phyloP scores from a whole-genome alignment of 2,329 filamentous ascomycete species.

The Thelonectria discophora region DNA sequence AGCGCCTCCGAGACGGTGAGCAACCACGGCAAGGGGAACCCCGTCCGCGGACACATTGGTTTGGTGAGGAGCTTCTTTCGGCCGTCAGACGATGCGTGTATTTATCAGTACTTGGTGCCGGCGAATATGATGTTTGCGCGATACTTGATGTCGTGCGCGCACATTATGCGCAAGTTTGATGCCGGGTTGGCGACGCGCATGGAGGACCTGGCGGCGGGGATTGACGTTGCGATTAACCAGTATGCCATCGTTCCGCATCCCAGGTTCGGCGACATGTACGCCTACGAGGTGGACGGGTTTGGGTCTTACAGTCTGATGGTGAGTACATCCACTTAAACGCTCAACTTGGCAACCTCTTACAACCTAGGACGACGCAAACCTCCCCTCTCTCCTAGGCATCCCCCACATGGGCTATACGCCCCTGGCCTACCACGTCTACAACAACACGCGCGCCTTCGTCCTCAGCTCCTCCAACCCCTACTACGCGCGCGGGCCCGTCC shows the following conservation, averaged over 20 bases:
- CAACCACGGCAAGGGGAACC: conserved; percentile 81
- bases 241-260: conserved; percentile 72
- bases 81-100: conserved; percentile 87
- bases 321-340: conserved; percentile 7
- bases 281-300: conserved; percentile 76
- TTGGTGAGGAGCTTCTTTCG: conserved; percentile 88
- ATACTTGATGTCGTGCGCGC: conserved; percentile 63
- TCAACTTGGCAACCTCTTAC: not conserved
- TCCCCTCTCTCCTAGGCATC: conserved; percentile 68
- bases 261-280: conserved; percentile 71
- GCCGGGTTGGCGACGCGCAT: conserved; percentile 66
- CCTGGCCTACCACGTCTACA: conserved; percentile 71
- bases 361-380: conserved; percentile 69
- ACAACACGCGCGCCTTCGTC: conserved; percentile 80
- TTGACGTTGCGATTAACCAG: conserved; percentile 72
- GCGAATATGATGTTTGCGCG: conserved; percentile 85
- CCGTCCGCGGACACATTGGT: conserved; percentile 80
- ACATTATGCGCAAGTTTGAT: conserved; percentile 56
- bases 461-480: conserved; percentile 78
- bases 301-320: conserved; percentile 67
- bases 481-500: conserved; percentile 64
- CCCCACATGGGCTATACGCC: conserved; percentile 65
- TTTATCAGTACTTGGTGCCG: conserved; percentile 87
- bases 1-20: conserved; percentile 82
- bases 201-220: conserved; percentile 62